Percentiles rank a stretch among this genome's conserved stretches.
phyloP scores from a whole-genome alignment of 805 yeast genomes.

The Saccharomycopsis fermentans region DNA sequence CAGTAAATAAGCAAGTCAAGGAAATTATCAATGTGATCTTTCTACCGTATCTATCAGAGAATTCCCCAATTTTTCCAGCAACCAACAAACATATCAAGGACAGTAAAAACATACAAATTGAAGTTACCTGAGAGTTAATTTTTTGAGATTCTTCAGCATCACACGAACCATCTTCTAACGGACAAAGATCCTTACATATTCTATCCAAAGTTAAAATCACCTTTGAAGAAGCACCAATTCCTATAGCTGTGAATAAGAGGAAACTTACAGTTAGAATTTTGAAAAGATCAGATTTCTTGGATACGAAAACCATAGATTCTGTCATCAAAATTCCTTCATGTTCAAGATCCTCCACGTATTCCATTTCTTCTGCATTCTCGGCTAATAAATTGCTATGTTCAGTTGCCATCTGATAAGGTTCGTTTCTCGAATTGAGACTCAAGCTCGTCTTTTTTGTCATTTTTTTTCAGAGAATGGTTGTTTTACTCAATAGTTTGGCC shows the following conservation, averaged over 20 bases:
- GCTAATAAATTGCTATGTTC: background rate
- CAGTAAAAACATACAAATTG: constrained; percentile 31
- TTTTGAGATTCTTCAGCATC: constrained; percentile 33
- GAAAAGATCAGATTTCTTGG: constrained; percentile 45
- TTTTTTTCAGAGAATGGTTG: too few species aligned
- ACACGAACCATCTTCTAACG: constrained; percentile 30
- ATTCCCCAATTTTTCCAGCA: constrained; percentile 52
- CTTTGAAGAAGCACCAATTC: constrained; percentile 32
- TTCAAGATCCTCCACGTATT: background rate
- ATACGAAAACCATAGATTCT: constrained; percentile 27
- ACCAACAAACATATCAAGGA: constrained; percentile 41
- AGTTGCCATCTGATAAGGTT: background rate
- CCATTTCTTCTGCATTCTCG: background rate
- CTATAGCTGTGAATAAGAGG: constrained; percentile 33
- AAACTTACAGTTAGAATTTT: constrained; percentile 37
- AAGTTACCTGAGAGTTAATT: constrained; percentile 38
- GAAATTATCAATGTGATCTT: constrained; percentile 35
- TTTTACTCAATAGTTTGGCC: too few species aligned
- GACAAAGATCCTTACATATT: constrained; percentile 30
- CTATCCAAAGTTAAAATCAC: constrained; percentile 29
- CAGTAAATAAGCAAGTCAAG: constrained; percentile 21
- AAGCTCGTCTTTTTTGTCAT: background rate
- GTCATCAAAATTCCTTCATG: background rate
- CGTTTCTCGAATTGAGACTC: background rate
- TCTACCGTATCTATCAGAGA: constrained; percentile 59